phyloP scores from a whole-genome alignment of 2,329 filamentous ascomycete species.

The Fusarium siculi region DNA sequence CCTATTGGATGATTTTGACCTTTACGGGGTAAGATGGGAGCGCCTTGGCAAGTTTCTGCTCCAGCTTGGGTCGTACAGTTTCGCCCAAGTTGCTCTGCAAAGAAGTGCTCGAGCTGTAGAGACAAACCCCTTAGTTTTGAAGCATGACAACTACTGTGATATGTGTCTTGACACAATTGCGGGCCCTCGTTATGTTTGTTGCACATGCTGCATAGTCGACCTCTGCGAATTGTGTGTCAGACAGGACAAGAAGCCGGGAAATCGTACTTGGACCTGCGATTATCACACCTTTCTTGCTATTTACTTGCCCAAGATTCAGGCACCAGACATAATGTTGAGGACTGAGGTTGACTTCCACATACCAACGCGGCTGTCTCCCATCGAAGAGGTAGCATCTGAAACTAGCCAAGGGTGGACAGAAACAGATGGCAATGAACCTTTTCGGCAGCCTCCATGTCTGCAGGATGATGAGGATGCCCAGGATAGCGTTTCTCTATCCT shows the following conservation, averaged over 20 bases:
- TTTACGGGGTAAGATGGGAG: constrained; percentile 12
- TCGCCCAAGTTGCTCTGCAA: constrained; percentile 25
- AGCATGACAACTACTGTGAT: constrained; percentile 16
- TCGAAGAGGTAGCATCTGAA: constrained; percentile 2
- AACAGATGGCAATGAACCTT: not conserved
- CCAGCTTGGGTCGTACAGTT: constrained; percentile 13
- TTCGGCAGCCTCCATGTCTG: not conserved
- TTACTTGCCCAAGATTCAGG: not conserved
- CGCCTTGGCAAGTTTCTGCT: constrained; percentile 23
- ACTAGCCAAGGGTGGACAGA: not conserved
- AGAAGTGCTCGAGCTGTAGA: constrained; percentile 10
- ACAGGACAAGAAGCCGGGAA: constrained; percentile 5
- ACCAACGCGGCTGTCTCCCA: constrained; percentile 4
- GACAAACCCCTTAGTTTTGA: constrained; percentile 9
- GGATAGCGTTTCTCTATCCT: not conserved
- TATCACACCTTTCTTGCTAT: constrained; percentile 14
- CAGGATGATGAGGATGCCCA: not conserved
- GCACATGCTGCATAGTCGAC: constrained; percentile 14
- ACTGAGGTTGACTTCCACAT: not conserved
- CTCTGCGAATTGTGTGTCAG: constrained; percentile 9
- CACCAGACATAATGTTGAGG: not conserved
- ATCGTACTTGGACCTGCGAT: constrained; percentile 20
- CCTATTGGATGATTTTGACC: constrained; percentile 13
- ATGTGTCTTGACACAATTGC: constrained; percentile 16
- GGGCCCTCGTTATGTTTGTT: constrained; percentile 10